These are phyloP conservation scores for Apophysomyces sp. DNA, from an alignment of 371 early-diverging fungal species.

Conservation along the genomic window DNA sequence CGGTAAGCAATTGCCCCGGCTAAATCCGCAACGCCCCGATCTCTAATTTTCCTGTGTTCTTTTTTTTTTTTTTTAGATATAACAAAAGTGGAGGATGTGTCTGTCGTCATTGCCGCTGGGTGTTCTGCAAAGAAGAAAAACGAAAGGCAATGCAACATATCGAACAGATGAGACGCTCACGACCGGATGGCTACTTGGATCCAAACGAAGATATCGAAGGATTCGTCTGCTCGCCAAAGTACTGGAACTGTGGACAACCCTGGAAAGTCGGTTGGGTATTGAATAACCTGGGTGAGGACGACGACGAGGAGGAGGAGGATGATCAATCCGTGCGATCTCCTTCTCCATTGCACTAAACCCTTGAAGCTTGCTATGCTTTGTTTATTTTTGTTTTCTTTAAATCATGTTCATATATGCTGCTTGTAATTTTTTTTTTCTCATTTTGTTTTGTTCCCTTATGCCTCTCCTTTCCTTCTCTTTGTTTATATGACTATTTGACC, in stretches of 20 bases:
- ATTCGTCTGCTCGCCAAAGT: conserved; percentile 46
- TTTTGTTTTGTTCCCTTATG: background rate
- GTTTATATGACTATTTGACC: background rate
- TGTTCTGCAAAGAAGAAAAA: conserved; percentile 52
- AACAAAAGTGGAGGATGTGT: conserved; percentile 47
- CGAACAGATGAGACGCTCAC: conserved; percentile 36
- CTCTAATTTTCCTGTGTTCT: no score
- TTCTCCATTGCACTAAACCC: background rate
- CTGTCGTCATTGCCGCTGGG: conserved; percentile 49
- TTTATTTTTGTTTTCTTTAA: background rate
- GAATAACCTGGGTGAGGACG: conserved; percentile 20
- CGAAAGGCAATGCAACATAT: conserved; percentile 45
- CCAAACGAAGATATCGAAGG: conserved; percentile 47
- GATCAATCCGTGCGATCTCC: background rate
- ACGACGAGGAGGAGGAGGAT: conserved; percentile 20
- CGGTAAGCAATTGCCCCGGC: conserved; percentile 29
- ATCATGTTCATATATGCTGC: background rate
- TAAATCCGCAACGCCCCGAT: no score
- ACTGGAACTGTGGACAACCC: conserved; percentile 42
- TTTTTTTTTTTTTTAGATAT: conserved; percentile 30
- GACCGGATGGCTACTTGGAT: conserved; percentile 38
- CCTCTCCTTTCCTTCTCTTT: background rate
- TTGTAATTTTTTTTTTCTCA: background rate
- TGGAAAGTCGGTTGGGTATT: conserved; percentile 54
- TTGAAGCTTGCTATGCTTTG: background rate